Evolutionary conservation across 345 rosid genomes (phyloP), one percentile per base, ranked within the genome.

Genomic region (Diplotaxis tenuifolia): DNA sequence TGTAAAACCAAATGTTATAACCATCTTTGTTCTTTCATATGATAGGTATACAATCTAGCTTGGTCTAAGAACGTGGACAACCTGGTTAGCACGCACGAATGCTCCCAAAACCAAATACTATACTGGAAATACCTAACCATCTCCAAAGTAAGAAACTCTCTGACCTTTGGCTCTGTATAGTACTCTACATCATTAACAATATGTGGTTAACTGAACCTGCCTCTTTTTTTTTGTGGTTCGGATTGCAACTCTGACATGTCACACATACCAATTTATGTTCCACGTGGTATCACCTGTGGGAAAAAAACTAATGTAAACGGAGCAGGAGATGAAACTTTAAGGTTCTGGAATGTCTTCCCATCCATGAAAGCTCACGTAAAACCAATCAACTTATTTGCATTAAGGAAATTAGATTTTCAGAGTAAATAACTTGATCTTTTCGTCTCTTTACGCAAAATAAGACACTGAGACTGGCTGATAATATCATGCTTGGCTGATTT

Each of bases 221-320:
- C 74, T 25, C 8, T 38, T 78, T 52, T 71, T 49, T 3, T 34
- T 34, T 34, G 34, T 29, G 49, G 32, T 86, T 82, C 90, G 91
- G 97, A 81, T 94, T 84, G 98, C 96, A 68, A 89, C 97, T 61
- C 95, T 94, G 14, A 94, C 96, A 0, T 97, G 98, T 20, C 98
- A 94, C 74, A 81, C 98, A 52, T 89, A 74, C 74, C 83, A 96
- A 29, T 97, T 94, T 55, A 89, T 91, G 56, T 94, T 89, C 83
- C 98, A 91, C 78, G 97, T 97, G 23, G 87, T 94, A 64, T 94
- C 96, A 60, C 98, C 98, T 0, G 98, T 68, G 97, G 98, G n/a
- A n/a, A n/a, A 77, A 96, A 95, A 93, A 95, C 93, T 4, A 95
- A 92, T 23, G 99, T 92, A 68, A 95, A 97, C 0, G 99, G 99